These are phyloP conservation scores for Pichia kluyveri DNA, from an alignment of 805 yeast genomes.

Conservation along the genomic window DNA sequence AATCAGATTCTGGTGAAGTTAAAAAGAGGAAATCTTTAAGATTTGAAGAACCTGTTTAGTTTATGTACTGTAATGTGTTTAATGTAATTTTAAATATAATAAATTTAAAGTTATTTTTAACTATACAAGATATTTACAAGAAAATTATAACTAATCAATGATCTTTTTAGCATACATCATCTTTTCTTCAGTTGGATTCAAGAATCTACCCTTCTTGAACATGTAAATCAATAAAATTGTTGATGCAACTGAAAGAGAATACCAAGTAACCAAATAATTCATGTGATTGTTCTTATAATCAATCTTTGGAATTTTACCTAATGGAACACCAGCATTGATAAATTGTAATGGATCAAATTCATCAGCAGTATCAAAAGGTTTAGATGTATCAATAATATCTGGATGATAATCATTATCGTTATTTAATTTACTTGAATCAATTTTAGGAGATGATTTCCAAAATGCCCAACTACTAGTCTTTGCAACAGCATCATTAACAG, in stretches of 20 bases:
- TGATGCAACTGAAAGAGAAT: conserved; percentile 72
- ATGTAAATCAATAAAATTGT: conserved; percentile 53
- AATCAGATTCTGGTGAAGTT: background rate
- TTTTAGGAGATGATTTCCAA: conserved; percentile 5
- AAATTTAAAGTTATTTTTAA: background rate
- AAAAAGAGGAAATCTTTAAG: conserved; percentile 5
- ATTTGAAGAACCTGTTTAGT: conserved; percentile 4
- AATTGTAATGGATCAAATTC: conserved; percentile 52
- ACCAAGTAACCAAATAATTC: conserved; percentile 93
- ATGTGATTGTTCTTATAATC: conserved; percentile 82
- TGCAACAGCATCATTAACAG: background rate
- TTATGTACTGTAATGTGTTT: background rate
- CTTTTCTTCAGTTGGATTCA: conserved; percentile 37
- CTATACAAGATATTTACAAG: background rate
- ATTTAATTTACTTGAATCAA: background rate
- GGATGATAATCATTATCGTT: background rate
- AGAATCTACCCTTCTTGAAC: conserved; percentile 32
- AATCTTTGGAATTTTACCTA: conserved; percentile 75
- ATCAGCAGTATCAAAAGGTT: conserved; percentile 19
- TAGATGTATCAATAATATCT: conserved; percentile 3
- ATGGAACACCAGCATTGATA: conserved; percentile 76
- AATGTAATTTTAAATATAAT: too few relatives aligned
- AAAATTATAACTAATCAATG: conserved; percentile 1
- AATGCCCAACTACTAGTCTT: conserved; percentile 7
- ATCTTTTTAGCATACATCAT: conserved; percentile 38